Conservation (phyloP, 495 filamentous ascomycete genomes). For the Hypoxylon rickii region DNA sequence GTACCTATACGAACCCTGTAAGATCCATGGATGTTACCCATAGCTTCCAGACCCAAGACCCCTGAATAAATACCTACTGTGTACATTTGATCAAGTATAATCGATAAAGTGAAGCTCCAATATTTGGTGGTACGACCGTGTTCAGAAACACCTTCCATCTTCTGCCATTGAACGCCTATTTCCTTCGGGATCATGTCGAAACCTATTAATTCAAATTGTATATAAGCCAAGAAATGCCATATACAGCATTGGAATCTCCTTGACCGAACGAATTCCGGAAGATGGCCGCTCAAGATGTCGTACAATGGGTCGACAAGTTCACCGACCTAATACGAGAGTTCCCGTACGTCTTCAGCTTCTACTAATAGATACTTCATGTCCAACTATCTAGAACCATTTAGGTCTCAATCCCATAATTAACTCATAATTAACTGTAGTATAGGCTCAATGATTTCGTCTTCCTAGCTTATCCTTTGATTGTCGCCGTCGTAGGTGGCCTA, state of each 20-base stretch:
- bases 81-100: constrained; percentile 2
- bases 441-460: constrained; percentile 23
- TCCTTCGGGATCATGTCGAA: constrained; percentile 10
- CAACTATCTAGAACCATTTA: not conserved
- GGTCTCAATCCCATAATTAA: too few species aligned
- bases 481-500: constrained; percentile 34
- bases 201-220: not conserved
- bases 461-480: constrained; percentile 18
- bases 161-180: constrained; percentile 14
- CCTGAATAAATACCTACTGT: not conserved
- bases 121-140: constrained; percentile 20
- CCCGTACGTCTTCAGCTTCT: constrained; percentile 37
- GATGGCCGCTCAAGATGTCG: constrained; percentile 33
- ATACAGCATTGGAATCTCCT: too few species aligned
- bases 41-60: too few species aligned
- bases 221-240: too few species aligned
- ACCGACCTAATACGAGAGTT: constrained; percentile 26
- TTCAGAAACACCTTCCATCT: constrained; percentile 4
- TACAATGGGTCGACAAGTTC: constrained; percentile 27
- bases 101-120: constrained; percentile 15
- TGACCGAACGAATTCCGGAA: not conserved
- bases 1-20: too few species aligned
- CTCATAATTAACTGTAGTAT: too few species aligned
- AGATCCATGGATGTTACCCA: too few species aligned
- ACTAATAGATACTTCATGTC: too few species aligned